Base-by-base conservation (phyloP, 2,329 filamentous ascomycete genomes). In the Immersiporthe knoxdaviesiana region DNA sequence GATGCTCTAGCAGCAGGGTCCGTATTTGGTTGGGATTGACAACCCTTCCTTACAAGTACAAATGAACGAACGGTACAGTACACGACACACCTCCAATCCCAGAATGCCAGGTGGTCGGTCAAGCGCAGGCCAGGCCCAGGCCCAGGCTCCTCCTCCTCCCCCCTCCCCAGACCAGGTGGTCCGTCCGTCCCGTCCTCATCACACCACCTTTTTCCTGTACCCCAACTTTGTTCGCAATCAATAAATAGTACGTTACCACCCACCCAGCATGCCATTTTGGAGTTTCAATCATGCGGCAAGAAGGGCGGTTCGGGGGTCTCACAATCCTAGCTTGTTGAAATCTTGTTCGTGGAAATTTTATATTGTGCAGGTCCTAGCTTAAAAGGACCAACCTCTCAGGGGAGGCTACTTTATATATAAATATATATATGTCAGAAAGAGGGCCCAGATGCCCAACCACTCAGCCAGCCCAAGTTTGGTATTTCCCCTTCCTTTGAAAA, bases 401-500 rank as follows among this genome's bases (percentile, higher is more conserved):
- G 24, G 50, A 54, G 50, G 50, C 21, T 47, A 18, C 11, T 50
- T n/a, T 50, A 27, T 47, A 7, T 18, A 47, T 18, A 54, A 12
- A 50, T n/a, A 11, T 47, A 3, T 47, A 8, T 47, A n/a, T 47
- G 11, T 44, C 44, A 54, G 3, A 54, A 54, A 52, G 6, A 24
- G 14, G 24, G 52, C 14, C 52, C 52, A 56, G 52, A 56, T 18
- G 52, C 24, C n/a, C 50, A 12, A 27, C 50, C 50, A 54, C 12
- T 24, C 50, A 27, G 24, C 50, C n/a, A 4, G 35, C 4, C 8
- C 50, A 24, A 54, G 24, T n/a, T n/a, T 41, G 67, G 67, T 68
- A 66, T 68, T 65, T 67, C 47, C 64, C n/a, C n/a, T n/a, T 27
- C 44, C n/a, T 11, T 41, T 58, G 27, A 41, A 21, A 65, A 54